Percentiles rank a stretch among this genome's conserved stretches.
These are phyloP conservation scores for Talaromyces sp. DNA, from an alignment of 2,329 filamentous ascomycete species.

Conservation along the genomic window DNA sequence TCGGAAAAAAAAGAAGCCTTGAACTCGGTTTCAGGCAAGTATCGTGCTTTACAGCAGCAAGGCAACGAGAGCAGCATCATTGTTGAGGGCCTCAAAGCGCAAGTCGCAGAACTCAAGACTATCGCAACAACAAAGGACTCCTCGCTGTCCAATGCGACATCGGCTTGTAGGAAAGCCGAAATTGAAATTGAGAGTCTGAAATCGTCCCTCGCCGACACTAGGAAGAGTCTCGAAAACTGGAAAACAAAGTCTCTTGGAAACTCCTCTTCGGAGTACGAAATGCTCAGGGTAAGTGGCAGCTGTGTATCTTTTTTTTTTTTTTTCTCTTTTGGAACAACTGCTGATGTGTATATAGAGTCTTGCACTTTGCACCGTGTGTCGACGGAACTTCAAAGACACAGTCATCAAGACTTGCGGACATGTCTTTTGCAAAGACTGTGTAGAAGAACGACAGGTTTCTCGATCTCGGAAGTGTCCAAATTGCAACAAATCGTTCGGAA, in stretches of 20 bases:
- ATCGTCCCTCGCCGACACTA: constrained; percentile 68
- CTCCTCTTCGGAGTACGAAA: constrained; percentile 75
- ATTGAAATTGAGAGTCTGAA: constrained; percentile 74
- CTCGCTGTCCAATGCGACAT: constrained; percentile 58
- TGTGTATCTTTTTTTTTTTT: not conserved
- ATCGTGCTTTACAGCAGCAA: constrained; percentile 68
- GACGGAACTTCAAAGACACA: constrained; percentile 89
- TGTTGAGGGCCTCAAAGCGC: constrained; percentile 66
- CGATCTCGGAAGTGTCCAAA: constrained; percentile 93
- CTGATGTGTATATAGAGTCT: constrained; percentile 49
- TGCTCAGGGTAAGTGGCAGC: constrained; percentile 68
- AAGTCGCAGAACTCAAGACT: constrained; percentile 70
- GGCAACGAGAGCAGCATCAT: constrained; percentile 64
- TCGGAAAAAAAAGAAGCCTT: constrained; percentile 77
- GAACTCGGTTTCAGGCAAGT: constrained; percentile 62
- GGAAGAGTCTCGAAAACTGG: constrained; percentile 80
- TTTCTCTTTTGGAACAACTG: too few species aligned
- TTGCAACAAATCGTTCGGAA: constrained; percentile 87
- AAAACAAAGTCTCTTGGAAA: constrained; percentile 77
- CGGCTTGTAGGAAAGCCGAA: constrained; percentile 55
- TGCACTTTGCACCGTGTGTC: constrained; percentile 87
- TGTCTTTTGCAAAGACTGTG: constrained; percentile 85
- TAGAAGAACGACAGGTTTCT: constrained; percentile 82
- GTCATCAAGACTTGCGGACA: constrained; percentile 91
- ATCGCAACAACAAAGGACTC: constrained; percentile 72